Evolutionary conservation across 179 eudicot species (phyloP).

Genomic region (Heliamphora pulchella): DNA sequence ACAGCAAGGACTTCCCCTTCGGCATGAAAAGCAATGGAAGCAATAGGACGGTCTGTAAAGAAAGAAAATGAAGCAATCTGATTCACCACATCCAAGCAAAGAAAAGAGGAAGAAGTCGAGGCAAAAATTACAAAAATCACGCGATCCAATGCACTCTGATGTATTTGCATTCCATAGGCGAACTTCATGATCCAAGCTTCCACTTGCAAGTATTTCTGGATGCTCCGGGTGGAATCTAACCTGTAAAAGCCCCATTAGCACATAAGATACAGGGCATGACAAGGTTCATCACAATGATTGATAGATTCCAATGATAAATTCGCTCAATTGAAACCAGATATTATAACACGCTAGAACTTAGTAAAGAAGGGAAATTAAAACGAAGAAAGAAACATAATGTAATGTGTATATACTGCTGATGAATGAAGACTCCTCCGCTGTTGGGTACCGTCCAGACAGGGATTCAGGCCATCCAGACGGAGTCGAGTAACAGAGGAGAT

Average conservation of each 20-base stretch:
- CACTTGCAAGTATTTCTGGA: constrained; percentile 65
- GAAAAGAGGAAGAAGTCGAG: neutral
- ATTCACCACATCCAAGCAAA: neutral
- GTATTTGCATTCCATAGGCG: constrained; percentile 70
- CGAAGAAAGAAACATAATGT: neutral
- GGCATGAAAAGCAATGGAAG: constrained; percentile 92
- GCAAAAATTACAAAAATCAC: constrained; percentile 55
- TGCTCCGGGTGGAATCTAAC: constrained; percentile 67
- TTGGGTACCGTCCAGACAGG: no score
- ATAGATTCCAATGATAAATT: neutral
- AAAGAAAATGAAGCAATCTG: neutral
- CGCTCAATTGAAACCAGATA: neutral
- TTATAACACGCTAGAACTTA: no score
- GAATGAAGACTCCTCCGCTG: no score
- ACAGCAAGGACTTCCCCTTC: constrained; percentile 89
- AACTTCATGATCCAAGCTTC: constrained; percentile 76
- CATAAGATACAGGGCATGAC: neutral
- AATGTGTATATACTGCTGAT: no score
- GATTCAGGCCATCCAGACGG: no score
- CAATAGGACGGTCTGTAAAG: constrained; percentile 50
- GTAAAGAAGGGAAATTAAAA: neutral
- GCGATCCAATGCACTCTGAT: constrained; percentile 64
- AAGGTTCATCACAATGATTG: neutral
- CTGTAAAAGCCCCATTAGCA: constrained; percentile 27
- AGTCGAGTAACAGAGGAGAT: no score